Percentiles rank a stretch among this genome's conserved stretches.
These are phyloP conservation scores for Claviceps sp. DNA, from an alignment of 2,329 filamentous ascomycete genomes.

Conservation along the genomic window DNA sequence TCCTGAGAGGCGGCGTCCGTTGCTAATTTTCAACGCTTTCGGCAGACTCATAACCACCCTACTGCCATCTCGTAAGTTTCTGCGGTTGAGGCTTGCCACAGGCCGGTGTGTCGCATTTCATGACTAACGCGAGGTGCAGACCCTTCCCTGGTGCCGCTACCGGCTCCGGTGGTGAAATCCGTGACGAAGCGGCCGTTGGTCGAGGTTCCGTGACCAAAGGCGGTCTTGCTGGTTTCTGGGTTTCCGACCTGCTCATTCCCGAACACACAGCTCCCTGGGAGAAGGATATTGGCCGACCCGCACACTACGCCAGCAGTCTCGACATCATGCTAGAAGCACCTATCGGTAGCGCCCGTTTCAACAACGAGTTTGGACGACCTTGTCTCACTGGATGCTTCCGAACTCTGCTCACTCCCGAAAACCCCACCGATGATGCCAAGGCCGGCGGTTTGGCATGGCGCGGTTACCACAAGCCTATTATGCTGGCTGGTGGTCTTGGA, in stretches of 20 bases:
- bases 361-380: constrained; percentile 93
- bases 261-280: constrained; percentile 80
- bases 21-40: too few species aligned
- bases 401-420: constrained; percentile 54
- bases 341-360: constrained; percentile 88
- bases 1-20: too few species aligned
- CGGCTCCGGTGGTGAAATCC: constrained; percentile 87
- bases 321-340: constrained; percentile 98
- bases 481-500: constrained; percentile 92
- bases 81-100: not conserved
- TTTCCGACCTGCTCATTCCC: constrained; percentile 86
- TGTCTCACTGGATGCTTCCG: constrained; percentile 83
- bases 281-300: constrained; percentile 73
- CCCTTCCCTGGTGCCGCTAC: constrained; percentile 88
- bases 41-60: constrained; percentile 79
- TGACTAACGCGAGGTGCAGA: constrained; percentile 4
- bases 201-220: constrained; percentile 87
- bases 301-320: constrained; percentile 82
- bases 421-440: constrained; percentile 7
- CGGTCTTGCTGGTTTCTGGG: constrained; percentile 83
- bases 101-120: not conserved
- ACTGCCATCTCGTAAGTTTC: constrained; percentile 62
- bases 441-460: constrained; percentile 44
- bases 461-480: constrained; percentile 96
- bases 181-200: constrained; percentile 89